Evolutionary conservation across 805 yeast genomes (phyloP).

Genomic region (Yamadazyma phyllophila): DNA sequence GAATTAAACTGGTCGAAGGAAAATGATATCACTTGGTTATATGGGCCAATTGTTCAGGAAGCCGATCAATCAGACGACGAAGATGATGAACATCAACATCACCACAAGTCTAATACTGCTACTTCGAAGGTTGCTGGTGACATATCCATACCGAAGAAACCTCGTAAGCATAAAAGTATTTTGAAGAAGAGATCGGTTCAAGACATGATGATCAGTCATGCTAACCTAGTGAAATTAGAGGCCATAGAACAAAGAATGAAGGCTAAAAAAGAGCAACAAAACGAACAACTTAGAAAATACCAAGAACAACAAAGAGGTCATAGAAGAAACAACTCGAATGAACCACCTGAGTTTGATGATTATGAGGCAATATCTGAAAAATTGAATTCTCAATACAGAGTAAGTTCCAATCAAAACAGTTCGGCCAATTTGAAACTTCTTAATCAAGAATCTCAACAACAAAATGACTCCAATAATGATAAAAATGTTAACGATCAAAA

Average conservation of each 20-base stretch:
- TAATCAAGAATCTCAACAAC: neutral
- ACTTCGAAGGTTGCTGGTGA: slow-evolving; percentile 46
- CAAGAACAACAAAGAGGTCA: slow-evolving; percentile 10
- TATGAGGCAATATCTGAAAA: slow-evolving; percentile 44
- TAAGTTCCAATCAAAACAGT: slow-evolving; percentile 20
- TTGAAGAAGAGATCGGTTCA: slow-evolving; percentile 82
- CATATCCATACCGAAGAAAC: slow-evolving; percentile 33
- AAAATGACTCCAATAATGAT: neutral
- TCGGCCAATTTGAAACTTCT: slow-evolving; percentile 20
- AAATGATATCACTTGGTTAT: slow-evolving; percentile 95
- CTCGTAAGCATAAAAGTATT: slow-evolving; percentile 59
- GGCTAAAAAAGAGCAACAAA: slow-evolving; percentile 28
- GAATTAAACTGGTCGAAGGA: slow-evolving; percentile 95
- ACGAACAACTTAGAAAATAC: slow-evolving; percentile 9
- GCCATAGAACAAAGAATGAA: slow-evolving; percentile 38
- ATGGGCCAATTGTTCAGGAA: slow-evolving; percentile 77
- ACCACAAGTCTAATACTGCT: slow-evolving; percentile 27
- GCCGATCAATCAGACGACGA: slow-evolving; percentile 26
- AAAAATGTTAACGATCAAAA: neutral
- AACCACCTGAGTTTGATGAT: slow-evolving; percentile 41
- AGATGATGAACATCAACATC: slow-evolving; percentile 15
- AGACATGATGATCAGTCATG: slow-evolving; percentile 71
- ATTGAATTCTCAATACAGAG: slow-evolving; percentile 39
- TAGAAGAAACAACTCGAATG: slow-evolving; percentile 18
- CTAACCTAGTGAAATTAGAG: slow-evolving; percentile 42